phyloP scores from a whole-genome alignment of 345 rosid species.

The Diplotaxis tenuifolia region DNA sequence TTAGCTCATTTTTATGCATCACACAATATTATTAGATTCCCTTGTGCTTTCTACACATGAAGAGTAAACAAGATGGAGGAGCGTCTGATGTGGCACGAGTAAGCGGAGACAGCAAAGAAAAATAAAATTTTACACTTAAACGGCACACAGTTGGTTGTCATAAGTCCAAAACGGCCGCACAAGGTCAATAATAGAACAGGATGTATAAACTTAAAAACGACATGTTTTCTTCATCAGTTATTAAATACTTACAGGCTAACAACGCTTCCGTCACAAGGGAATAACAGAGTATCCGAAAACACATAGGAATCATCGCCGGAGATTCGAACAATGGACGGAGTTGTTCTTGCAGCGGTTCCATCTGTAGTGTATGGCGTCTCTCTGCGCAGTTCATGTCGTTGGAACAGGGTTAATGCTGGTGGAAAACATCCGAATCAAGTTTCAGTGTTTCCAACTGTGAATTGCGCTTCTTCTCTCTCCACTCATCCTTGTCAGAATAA shows the following conservation, averaged over 20 bases:
- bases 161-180: too few relatives aligned
- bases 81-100: too few relatives aligned
- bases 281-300: too few relatives aligned
- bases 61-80: too few relatives aligned
- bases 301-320: slow-evolving; percentile 26
- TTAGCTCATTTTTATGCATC: too few relatives aligned
- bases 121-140: too few relatives aligned
- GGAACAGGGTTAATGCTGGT: slow-evolving; percentile 21
- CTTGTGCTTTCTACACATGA: too few relatives aligned
- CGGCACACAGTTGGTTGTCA: too few relatives aligned
- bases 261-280: background rate
- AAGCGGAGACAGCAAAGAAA: too few relatives aligned
- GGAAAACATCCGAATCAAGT: slow-evolving; percentile 11
- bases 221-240: background rate
- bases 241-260: background rate
- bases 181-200: too few relatives aligned
- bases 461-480: slow-evolving; percentile 23
- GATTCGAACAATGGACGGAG: slow-evolving; percentile 28
- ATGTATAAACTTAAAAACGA: background rate
- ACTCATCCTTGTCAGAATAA: background rate
- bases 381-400: slow-evolving; percentile 11
- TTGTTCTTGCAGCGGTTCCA: slow-evolving; percentile 32
- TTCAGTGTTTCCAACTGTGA: slow-evolving; percentile 12
- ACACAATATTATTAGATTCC: too few relatives aligned
- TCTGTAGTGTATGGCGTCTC: slow-evolving; percentile 33